Evolutionary conservation across 2,329 filamentous ascomycete species (phyloP), one percentile per base, ranked within the genome.

Genomic region (Iodosphaeria phyllophila): DNA sequence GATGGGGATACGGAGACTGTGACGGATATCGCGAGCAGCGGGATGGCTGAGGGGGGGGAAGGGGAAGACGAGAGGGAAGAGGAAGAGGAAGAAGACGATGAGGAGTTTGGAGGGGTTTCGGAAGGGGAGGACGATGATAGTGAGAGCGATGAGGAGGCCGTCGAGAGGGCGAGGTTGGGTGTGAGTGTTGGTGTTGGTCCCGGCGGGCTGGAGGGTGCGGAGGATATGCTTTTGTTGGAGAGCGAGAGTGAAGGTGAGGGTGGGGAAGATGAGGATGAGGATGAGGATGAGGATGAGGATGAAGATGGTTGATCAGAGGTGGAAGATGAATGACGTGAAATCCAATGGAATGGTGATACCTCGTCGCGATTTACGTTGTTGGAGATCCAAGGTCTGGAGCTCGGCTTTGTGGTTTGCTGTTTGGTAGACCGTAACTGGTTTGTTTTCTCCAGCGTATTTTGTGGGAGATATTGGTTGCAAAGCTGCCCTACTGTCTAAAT

Each of bases 181-280:
- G n/a, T n/a, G n/a, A n/a, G n/a, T n/a, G n/a, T n/a, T n/a, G n/a
- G n/a, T n/a, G n/a, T n/a, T n/a, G n/a, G n/a, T n/a, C n/a, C n/a
- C 28, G 43, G 51, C n/a, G 49, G 46, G 20, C 45, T 46, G 23
- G 48, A 46, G 24, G 50, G 49, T 15, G 51, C 51, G 19, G 56
- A 58, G 32, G 51, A 58, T 46, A 58, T 47, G 51, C 60, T 41
- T 56, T 51, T 41, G 53, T 42, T 53, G 22, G 47, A 46, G n/a
- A n/a, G n/a, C n/a, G n/a, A n/a, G n/a, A n/a, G n/a, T 23, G 43
- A 43, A 24, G 31, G 42, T 26, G 45, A 42, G 27, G 42, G 44
- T 22, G 37, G 39, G 18, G 42, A 43, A 8, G 36, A 43, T 29
- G 32, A 34, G 20, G 34, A 43, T 16, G 41, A 39, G 16, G 44